Evolutionary conservation across 2,329 filamentous ascomycete species (phyloP).

Genomic region (Penicillium sp.): DNA sequence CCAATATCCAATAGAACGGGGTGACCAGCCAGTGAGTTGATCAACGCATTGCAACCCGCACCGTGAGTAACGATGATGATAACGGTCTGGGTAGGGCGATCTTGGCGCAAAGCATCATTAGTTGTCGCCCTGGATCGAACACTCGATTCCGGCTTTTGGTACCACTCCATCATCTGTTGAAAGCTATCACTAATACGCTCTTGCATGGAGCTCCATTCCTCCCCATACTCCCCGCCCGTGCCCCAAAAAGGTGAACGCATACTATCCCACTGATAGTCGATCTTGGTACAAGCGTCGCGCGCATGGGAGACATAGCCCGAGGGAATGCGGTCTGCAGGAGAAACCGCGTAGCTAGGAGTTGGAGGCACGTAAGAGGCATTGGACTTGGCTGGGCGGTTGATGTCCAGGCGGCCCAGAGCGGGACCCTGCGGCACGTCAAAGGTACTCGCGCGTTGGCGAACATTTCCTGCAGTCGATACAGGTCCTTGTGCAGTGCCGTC

Average conservation of each 20-base stretch:
- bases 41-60: slow-evolving; percentile 91
- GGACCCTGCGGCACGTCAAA: slow-evolving; percentile 38
- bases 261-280: slow-evolving; percentile 98
- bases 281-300: slow-evolving; percentile 75
- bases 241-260: slow-evolving; percentile 80
- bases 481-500: slow-evolving; percentile 20
- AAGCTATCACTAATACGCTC: slow-evolving; percentile 79
- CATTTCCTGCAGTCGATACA: slow-evolving; percentile 10
- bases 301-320: slow-evolving; percentile 87
- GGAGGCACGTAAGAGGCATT: slow-evolving; percentile 68
- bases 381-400: slow-evolving; percentile 28
- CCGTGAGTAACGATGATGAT: slow-evolving; percentile 90
- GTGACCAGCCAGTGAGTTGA: slow-evolving; percentile 87
- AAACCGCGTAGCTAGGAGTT: slow-evolving; percentile 78
- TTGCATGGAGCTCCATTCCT: slow-evolving; percentile 97
- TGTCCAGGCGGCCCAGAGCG: slow-evolving; percentile 33
- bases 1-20: slow-evolving; percentile 88
- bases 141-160: slow-evolving; percentile 52
- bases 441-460: slow-evolving; percentile 51
- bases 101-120: slow-evolving; percentile 29
- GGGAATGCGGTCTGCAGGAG: slow-evolving; percentile 76
- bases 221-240: slow-evolving; percentile 80
- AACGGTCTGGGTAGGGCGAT: slow-evolving; percentile 71
- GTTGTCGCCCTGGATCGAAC: slow-evolving; percentile 9
- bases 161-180: slow-evolving; percentile 80